Evolutionary conservation across 371 early-diverging fungal species (phyloP), one percentile per base, ranked within the genome.

Genomic region (Funneliformis caledonium): DNA sequence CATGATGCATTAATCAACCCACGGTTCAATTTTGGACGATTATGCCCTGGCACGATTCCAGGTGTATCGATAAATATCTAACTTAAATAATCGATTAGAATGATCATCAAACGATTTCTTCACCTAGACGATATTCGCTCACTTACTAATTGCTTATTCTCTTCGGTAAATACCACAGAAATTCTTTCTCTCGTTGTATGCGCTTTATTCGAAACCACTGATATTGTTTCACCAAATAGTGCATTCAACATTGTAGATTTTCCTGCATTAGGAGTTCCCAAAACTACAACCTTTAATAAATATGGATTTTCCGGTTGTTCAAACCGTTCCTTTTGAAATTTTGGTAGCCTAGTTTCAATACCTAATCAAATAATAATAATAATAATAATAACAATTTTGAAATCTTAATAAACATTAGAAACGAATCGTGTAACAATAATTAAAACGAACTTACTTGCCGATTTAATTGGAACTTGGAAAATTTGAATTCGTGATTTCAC

Each of bases 221-320:
- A 91, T 16, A 94, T 87, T 7, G 86, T 83, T 56, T 86, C 86
- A 42, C 87, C 89, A 42, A 92, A 86, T 33, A 95, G 84, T n/a
- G 86, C 83, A 83, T 95, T 95, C 11, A 94, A 85, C 52, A 95
- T 80, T 7, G 95, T 94, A 1, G 95, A 95, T 80, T 95, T 95
- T 33, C 95, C 95, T 4, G 92, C 93, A 83, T 95, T 95, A 45
- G 95, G 91, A 26, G 93, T 89, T n/a, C 94, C 95, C 26, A 95
- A 82, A 3, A 94, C 82, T 42, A 91, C 92, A 42, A 93, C 87
- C 80, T 91, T 91, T 14, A 89, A 82, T 16, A 91, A 80, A 62
- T 91, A 89, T 0, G 95, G 89, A 67, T 92, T 85, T 6, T 68
- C 82, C 16, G 95, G 95, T 82, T 95, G 95, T 64, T n/a, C n/a